Evolutionary conservation across 371 early-diverging fungal genomes (phyloP).

Genomic region (Mortierella sp.): DNA sequence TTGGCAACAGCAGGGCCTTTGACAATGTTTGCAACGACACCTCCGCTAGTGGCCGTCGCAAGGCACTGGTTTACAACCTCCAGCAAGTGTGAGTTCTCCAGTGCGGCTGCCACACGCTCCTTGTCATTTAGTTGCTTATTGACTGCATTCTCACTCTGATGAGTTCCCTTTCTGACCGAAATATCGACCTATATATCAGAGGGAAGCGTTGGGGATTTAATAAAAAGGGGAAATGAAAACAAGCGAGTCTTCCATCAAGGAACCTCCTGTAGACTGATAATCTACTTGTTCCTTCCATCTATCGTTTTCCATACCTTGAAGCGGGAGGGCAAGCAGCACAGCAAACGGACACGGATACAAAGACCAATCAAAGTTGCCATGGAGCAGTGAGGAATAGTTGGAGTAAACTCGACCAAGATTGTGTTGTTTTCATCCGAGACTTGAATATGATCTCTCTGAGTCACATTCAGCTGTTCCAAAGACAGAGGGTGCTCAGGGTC

Average conservation of each 20-base stretch:
- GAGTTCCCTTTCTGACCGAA: constrained; percentile 92
- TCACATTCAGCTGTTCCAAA: constrained; percentile 95
- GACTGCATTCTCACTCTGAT: constrained; percentile 94
- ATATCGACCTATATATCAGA: constrained; percentile 79
- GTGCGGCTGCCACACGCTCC: constrained; percentile 99
- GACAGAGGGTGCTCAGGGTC: constrained; percentile 99
- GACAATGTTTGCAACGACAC: constrained; percentile 52
- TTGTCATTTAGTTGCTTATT: constrained; percentile 99
- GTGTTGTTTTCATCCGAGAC: constrained; percentile 78
- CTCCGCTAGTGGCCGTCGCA: constrained; percentile 68
- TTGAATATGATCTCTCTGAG: constrained; percentile 85
- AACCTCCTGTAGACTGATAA: constrained; percentile 10
- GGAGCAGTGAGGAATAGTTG: constrained; percentile 99
- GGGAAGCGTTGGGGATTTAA: background rate
- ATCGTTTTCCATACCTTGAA: constrained; percentile 80
- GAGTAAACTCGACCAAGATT: constrained; percentile 90
- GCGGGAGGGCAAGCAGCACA: constrained; percentile 87
- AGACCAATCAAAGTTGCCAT: constrained; percentile 99
- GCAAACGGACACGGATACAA: constrained; percentile 93
- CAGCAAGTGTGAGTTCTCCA: constrained; percentile 94
- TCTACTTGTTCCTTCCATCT: background rate
- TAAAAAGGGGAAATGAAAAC: background rate
- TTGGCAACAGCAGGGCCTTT: constrained; percentile 39
- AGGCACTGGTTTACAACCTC: constrained; percentile 96
- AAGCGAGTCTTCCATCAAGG: background rate